Evolutionary conservation across 352 stramenopile genomes (phyloP).

Genomic region (Phytopythium litorale): DNA sequence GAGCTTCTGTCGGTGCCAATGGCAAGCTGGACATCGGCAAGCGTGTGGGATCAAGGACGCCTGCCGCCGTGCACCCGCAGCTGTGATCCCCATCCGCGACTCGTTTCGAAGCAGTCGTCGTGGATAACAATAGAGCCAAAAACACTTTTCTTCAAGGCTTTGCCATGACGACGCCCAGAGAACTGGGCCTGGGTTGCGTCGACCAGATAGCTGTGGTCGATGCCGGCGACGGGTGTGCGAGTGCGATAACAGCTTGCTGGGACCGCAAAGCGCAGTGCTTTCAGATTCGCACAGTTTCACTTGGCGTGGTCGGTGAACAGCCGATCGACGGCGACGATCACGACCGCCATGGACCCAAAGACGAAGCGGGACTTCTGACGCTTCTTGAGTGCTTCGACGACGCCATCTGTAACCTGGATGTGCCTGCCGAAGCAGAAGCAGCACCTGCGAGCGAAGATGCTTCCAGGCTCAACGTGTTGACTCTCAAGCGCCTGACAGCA

Average conservation of each 20-base stretch:
- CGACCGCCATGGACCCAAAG: background rate
- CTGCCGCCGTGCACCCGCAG: background rate
- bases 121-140: background rate
- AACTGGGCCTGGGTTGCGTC: background rate
- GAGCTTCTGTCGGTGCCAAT: background rate
- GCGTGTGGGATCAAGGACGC: background rate
- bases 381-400: background rate
- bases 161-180: background rate
- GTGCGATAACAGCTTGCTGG: background rate
- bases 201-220: background rate
- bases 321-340: background rate
- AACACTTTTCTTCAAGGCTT: background rate
- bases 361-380: background rate
- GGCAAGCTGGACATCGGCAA: background rate
- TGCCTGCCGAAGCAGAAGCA: background rate
- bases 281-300: background rate
- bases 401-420: background rate
- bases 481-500: background rate
- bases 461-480: background rate
- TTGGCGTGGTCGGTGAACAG: background rate
- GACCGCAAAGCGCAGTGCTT: background rate
- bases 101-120: background rate
- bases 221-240: background rate
- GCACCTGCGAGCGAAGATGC: background rate
- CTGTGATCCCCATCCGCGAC: background rate